Evolutionary conservation across 768 basidiomycete species (phyloP), one percentile per base, ranked within the genome.

Genomic region (Porpolomopsis calyptriformis): DNA sequence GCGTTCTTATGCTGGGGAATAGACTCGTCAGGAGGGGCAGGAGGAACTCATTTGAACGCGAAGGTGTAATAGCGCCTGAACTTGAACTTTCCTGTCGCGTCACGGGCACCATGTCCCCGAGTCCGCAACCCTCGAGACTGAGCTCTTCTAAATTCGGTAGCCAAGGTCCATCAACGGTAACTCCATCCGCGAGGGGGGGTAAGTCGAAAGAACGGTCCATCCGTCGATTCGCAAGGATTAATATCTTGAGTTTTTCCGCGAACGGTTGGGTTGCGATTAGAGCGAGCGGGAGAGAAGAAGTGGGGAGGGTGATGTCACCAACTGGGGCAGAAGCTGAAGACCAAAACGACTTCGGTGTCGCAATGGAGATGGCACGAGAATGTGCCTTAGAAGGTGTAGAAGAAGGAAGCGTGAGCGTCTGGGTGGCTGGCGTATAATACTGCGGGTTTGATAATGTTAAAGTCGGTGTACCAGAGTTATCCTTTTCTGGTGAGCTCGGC

Each of bases 91-190:
- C 53, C 10, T 50, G 56, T 48, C 63, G 66, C 11, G 69, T 59
- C 11, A 82, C 70, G 1, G 73, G 48, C n/a, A 87, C 70, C 1
- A 59, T 53, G 55, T 88, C 82, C 12, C 69, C 56, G 5, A 91
- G 65, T 47, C 76, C 76, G 55, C 88, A 91, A 4, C 81, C 82
- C 55, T 85, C 82, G 33, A 90, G 60, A 52, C 68, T 68, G 8
- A 91, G 72, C 55, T 88, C 88, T 57, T 89, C 85, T 25, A 91
- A 63, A 26, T 60, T 63, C 0, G 85, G 85, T 24, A 91, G 62
- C 40, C 78, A 64, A 0, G 64, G 64, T 45, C 61, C 41, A 40
- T 61, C 56, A n/a, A 18, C 18, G 19, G 16, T 31, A 8, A 57
- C 59, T 19, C 45, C 36, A 5, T 62, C 60, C 0, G 56, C 43